Evolutionary conservation across 2,329 filamentous ascomycete species (phyloP), one percentile per base, ranked within the genome.

Genomic region (Phaeosphaeria sp.): DNA sequence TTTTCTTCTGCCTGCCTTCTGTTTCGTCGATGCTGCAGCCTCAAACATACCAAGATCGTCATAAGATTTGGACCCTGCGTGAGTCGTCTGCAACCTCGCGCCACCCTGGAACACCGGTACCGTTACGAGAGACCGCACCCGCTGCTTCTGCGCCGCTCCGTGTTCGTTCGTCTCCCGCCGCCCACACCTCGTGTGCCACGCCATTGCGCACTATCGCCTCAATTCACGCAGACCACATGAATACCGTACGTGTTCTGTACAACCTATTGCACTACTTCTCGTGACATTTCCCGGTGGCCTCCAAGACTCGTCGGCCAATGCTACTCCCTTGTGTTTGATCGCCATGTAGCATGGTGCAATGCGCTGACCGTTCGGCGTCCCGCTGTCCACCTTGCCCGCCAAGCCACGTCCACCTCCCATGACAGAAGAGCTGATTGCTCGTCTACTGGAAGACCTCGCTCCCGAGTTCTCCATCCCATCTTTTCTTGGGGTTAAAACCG

Each of bases 31-130:
- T 44, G 21, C 50, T 55, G 48, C 56, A 27, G 46, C 60, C 64
- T 39, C 52, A 64, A 64, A 43, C 50, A 64, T 64, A 61, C 30
- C 27, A 56, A 48, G 70, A 72, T 72, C 68, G 63, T 60, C 70
- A 50, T 56, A 63, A 61, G 54, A 59, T 46, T 54, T 62, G 66
- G 67, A 67, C 70, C 68, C 70, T 71, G 67, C 65, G 50, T 55
- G 59, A 53, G 55, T 33, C 46, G 52, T 60, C 47, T 69, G 61
- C 51, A 36, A 47, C 63, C 56, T 51, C 52, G 43, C 50, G 46
- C 30, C 30, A 36, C 30, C 30, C 30, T 36, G 30, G 30, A 36
- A 47, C 50, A 39, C 49, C 27, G 46, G 41, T 27, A 52, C 55
- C 54, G 52, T 55, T 55, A 56, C 51, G 44, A 39, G 55, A 43